A percentile compares a stretch with the other conserved stretches of the same genome.
These are phyloP conservation scores for Oryza meridionalis DNA, from an alignment of 176 grass and related monocot genomes.

Conservation along the genomic window DNA sequence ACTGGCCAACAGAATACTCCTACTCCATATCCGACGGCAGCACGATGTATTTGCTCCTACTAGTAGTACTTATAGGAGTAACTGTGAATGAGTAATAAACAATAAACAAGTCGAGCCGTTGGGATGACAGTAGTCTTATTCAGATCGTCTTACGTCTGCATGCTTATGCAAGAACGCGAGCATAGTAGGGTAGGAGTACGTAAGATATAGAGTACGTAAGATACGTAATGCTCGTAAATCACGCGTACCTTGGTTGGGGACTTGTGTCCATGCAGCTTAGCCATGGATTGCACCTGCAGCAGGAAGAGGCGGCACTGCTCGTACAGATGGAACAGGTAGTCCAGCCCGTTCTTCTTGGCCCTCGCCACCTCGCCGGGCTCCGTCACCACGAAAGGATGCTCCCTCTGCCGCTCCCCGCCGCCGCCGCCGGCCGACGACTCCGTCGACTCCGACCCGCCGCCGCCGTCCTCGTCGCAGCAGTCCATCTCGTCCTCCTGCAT, in stretches of 20 bases:
- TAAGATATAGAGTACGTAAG: not conserved
- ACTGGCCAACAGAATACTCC: not conserved
- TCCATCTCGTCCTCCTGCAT: slow-evolving; percentile 48
- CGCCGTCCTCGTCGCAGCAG: slow-evolving; percentile 45
- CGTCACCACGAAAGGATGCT: slow-evolving; percentile 98
- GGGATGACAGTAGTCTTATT: not conserved
- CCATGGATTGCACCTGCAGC: slow-evolving; percentile 85
- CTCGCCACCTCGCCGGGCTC: slow-evolving; percentile 95
- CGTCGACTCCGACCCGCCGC: slow-evolving; percentile 58
- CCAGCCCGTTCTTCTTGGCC: slow-evolving; percentile 98
- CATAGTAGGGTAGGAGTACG: too few relatives aligned
- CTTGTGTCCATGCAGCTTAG: slow-evolving; percentile 86
- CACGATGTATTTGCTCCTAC: too few relatives aligned
- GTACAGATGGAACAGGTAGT: slow-evolving; percentile 97
- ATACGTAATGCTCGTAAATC: not conserved
- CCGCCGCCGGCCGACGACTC: slow-evolving; percentile 59
- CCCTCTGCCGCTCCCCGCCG: slow-evolving; percentile 64
- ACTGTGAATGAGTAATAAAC: too few relatives aligned
- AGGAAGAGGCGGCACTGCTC: slow-evolving; percentile 99
- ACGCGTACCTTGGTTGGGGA: slow-evolving; percentile 86
- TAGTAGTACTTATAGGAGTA: too few relatives aligned
- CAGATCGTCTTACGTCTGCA: too few relatives aligned
- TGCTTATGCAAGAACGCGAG: too few relatives aligned
- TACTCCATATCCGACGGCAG: too few relatives aligned
- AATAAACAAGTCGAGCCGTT: too few relatives aligned